Percentiles rank a stretch among this genome's conserved stretches.
phyloP scores from a whole-genome alignment of 495 filamentous ascomycete species.

The Monascus purpureus region DNA sequence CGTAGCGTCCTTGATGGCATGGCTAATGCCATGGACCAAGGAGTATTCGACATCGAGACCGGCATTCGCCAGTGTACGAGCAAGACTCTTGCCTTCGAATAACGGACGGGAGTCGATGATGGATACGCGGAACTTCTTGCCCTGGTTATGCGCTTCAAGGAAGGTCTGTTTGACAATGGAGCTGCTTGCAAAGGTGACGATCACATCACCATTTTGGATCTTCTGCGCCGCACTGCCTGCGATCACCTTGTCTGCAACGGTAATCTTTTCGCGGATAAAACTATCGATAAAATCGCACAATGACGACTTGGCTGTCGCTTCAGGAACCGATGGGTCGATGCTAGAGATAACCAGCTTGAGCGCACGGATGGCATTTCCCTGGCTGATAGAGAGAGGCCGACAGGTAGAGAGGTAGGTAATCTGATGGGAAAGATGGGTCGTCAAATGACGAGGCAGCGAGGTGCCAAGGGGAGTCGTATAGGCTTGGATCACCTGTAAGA shows the following conservation, averaged over 20 bases:
- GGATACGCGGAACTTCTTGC: conserved; percentile 66
- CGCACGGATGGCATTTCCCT: conserved; percentile 92
- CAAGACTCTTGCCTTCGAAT: conserved; percentile 66
- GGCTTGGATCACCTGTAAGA: conserved; percentile 63
- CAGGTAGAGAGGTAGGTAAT: conserved; percentile 89
- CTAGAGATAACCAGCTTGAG: conserved; percentile 79
- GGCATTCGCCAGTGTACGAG: conserved; percentile 46
- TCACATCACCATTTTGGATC: conserved; percentile 65
- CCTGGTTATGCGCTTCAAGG: conserved; percentile 50
- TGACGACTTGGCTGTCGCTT: conserved; percentile 59
- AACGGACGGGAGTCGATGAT: conserved; percentile 73
- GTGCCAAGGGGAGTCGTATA: conserved; percentile 77
- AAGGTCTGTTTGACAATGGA: conserved; percentile 73
- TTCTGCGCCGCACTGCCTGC: conserved; percentile 55
- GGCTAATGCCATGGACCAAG: conserved; percentile 58
- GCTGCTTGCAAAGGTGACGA: conserved; percentile 83
- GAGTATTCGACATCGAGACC: conserved; percentile 71
- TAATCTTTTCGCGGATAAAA: conserved; percentile 84
- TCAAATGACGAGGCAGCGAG: conserved; percentile 78
- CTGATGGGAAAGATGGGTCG: conserved; percentile 85
- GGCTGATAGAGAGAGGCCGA: conserved; percentile 80
- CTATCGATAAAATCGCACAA: conserved; percentile 71
- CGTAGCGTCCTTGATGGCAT: conserved; percentile 56
- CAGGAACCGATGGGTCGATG: conserved; percentile 68
- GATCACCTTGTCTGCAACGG: conserved; percentile 73